These are phyloP conservation scores for Geranium rotundifolium DNA, from an alignment of 345 rosid genomes.

Conservation along the genomic window DNA sequence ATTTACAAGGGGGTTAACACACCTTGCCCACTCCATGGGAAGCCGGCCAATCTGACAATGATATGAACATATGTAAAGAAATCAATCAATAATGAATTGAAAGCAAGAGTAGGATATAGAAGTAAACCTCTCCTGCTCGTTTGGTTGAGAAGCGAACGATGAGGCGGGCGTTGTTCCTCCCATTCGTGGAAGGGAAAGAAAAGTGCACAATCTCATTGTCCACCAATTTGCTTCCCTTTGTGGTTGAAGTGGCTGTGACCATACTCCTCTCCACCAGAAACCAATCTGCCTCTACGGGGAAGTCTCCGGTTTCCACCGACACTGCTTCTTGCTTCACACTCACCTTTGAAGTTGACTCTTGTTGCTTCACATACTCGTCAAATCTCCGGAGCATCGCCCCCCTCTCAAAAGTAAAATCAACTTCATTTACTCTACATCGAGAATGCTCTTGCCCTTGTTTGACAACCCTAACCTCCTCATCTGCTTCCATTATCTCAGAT, in stretches of 20 bases:
- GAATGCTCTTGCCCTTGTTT: too few relatives aligned
- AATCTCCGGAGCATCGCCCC: slow-evolving; percentile 5
- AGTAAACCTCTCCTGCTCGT: slow-evolving; percentile 41
- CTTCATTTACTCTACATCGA: too few relatives aligned
- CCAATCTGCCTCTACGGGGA: slow-evolving; percentile 43
- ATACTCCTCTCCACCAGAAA: slow-evolving; percentile 45
- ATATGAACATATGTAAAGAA: neutral
- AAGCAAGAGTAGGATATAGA: neutral
- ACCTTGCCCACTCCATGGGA: slow-evolving; percentile 48
- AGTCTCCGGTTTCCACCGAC: slow-evolving; percentile 35
- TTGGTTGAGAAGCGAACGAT: slow-evolving; percentile 56
- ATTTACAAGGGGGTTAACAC: slow-evolving; percentile 30
- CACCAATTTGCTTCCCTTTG: slow-evolving; percentile 43
- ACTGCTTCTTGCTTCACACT: slow-evolving; percentile 3
- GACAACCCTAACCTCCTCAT: too few relatives aligned
- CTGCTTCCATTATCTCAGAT: neutral
- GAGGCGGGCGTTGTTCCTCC: slow-evolving; percentile 18
- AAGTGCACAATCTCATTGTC: slow-evolving; percentile 47
- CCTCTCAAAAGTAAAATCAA: too few relatives aligned
- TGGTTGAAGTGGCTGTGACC: slow-evolving; percentile 42
- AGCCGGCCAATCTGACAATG: slow-evolving; percentile 41
- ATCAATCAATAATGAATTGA: neutral
- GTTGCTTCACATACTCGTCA: slow-evolving; percentile 13
- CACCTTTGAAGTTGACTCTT: slow-evolving; percentile 4
- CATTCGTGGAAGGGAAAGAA: slow-evolving; percentile 17